Evolutionary conservation across 768 basidiomycete species (phyloP).

Genomic region (Stropharia rugosoannulata): DNA sequence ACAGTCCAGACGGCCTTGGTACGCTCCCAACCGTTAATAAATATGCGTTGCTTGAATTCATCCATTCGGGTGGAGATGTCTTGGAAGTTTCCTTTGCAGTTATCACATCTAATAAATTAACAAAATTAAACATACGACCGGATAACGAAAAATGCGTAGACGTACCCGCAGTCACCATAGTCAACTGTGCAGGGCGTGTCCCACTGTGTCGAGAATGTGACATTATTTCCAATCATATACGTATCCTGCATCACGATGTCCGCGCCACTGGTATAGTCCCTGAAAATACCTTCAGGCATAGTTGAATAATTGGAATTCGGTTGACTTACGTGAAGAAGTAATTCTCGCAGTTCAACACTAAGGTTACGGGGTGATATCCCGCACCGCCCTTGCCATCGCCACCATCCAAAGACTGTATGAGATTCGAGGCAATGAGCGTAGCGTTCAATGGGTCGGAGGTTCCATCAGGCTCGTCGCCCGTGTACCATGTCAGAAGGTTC

Average conservation of each 20-base stretch:
- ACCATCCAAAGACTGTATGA: slow-evolving; percentile 59
- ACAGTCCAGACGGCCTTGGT: slow-evolving; percentile 78
- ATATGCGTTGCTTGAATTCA: slow-evolving; percentile 56
- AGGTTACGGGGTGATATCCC: slow-evolving; percentile 65
- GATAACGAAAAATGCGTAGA: neutral
- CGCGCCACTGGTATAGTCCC: slow-evolving; percentile 52
- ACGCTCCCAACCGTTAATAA: slow-evolving; percentile 65
- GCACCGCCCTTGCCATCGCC: slow-evolving; percentile 45
- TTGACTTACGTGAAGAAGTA: slow-evolving; percentile 51
- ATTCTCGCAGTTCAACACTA: slow-evolving; percentile 66
- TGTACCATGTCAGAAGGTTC: slow-evolving; percentile 75
- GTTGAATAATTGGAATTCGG: neutral
- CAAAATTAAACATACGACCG: neutral
- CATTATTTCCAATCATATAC: slow-evolving; percentile 60
- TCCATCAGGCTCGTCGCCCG: slow-evolving; percentile 74
- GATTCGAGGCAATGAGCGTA: slow-evolving; percentile 47
- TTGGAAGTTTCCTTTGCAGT: slow-evolving; percentile 68
- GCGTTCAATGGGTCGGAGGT: slow-evolving; percentile 66
- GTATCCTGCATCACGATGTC: slow-evolving; percentile 74
- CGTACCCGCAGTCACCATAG: slow-evolving; percentile 76
- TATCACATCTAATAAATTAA: slow-evolving; percentile 39
- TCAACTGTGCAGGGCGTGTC: slow-evolving; percentile 59
- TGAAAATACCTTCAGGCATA: slow-evolving; percentile 9
- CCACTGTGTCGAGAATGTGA: slow-evolving; percentile 62
- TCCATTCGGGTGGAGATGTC: slow-evolving; percentile 71